Evolutionary conservation across 495 filamentous ascomycete genomes (phyloP).

Genomic region (Podospora conica): DNA sequence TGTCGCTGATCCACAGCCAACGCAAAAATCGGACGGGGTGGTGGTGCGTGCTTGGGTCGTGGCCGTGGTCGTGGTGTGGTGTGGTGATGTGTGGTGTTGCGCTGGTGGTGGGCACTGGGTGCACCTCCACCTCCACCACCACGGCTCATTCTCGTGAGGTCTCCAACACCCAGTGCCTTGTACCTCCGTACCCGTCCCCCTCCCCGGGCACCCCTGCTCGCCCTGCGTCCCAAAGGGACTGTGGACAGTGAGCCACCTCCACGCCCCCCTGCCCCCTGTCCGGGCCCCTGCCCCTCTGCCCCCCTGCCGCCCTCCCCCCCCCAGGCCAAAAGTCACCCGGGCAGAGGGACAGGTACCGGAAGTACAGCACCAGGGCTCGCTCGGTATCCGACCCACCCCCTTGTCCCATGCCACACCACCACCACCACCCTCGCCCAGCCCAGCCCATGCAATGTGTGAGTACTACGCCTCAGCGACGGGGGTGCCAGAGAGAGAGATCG

Average conservation of each 20-base stretch:
- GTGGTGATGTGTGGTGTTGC: background rate
- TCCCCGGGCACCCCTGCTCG: background rate
- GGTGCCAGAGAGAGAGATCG: slow-evolving; percentile 27
- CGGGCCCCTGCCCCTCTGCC: background rate
- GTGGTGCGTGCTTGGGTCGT: background rate
- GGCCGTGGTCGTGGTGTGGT: no score
- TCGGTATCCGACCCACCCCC: slow-evolving; percentile 12
- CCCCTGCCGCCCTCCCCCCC: background rate
- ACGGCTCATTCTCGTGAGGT: slow-evolving; percentile 23
- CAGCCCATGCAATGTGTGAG: slow-evolving; percentile 24
- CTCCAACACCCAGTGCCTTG: slow-evolving; percentile 14
- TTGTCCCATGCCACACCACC: slow-evolving; percentile 3
- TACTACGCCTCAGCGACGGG: slow-evolving; percentile 26
- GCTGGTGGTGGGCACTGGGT: background rate
- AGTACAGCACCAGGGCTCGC: background rate
- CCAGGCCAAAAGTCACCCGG: slow-evolving; percentile 19
- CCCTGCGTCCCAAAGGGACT: slow-evolving; percentile 6
- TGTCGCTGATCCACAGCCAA: slow-evolving; percentile 18
- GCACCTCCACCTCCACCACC: slow-evolving; percentile 2
- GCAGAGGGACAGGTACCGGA: slow-evolving; percentile 3
- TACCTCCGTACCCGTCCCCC: slow-evolving; percentile 5
- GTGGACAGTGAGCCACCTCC: background rate
- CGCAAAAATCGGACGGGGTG: slow-evolving; percentile 12
- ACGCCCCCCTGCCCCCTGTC: background rate
- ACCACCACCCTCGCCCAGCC: slow-evolving; percentile 1